Base-by-base conservation (phyloP, 257 asterid genomes). In the Rehmannia glutinosa region DNA sequence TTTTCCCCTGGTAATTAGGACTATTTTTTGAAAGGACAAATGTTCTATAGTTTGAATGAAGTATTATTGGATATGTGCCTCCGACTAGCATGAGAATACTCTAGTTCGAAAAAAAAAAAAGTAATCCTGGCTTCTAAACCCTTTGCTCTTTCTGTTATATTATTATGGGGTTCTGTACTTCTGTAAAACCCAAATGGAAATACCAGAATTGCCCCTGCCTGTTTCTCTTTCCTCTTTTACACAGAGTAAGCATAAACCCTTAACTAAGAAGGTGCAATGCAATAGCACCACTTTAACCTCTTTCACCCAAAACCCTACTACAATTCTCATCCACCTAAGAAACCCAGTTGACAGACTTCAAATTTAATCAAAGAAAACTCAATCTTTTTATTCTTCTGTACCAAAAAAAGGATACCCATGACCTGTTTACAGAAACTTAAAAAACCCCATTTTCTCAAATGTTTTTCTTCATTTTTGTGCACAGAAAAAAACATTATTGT, bases 341-440 rank as follows among this genome's bases (percentile, higher is more conserved):
- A 6, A 6, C 15, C 54, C 61, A 10, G 33, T 19, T 20, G 52
- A 21, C 16, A 15, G 5, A 1, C 20, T 25, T 41, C 42, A 9
- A 61, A 19, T 23, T 24, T 36, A 59, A 15, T 66, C 13, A 4
- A 19, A 32, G 8, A 27, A 16, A 2, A 21, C 0, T 8, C 53
- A 7, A 7, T 17, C 15, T 24, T 39, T 42, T 1, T 6, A 0
- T 8, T 12, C 43, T 19, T 50, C 6, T 21, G 1, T 5, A 15
- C 25, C 33, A 23, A 19, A 1, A 17, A 23, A 63, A 8, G 38
- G 50, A n/a, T 51, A 54, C 55, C 70, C 50, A 79, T 87, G 89
- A 68, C 56, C 73, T 62, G 62, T 72, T 72, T 77, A 49, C 84
- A 43, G 70, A 87, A 69, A 45, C 73, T 78, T 43, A 68, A 69